Evolutionary conservation across 2,329 filamentous ascomycete species (phyloP), one percentile per base, ranked within the genome.

Genomic region (Diaporthe helianthi): DNA sequence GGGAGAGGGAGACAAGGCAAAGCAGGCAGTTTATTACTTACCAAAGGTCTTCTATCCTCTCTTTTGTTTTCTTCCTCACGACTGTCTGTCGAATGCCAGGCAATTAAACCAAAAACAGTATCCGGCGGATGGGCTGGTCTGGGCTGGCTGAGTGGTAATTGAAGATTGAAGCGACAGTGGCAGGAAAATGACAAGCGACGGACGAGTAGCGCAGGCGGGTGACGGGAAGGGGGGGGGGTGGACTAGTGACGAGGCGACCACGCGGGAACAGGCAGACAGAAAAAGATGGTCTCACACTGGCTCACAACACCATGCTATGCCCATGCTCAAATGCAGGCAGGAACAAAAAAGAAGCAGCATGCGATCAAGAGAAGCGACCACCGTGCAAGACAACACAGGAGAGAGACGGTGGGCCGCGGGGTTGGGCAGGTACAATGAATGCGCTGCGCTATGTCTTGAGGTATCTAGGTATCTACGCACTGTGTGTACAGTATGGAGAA

Each of bases 161-260:
- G 33, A 60, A 41, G 58, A 65, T 36, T 61, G 63, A 47, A 63
- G 38, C 33, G 49, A 61, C 54, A 54, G 53, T 41, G 46, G 12
- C 29, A 52, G n/a, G n/a, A 58, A 51, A 52, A 69, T 47, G 51
- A 64, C 60, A 60, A 44, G 55, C 64, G 49, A 67, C 60, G 19
- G 51, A 63, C 60, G 19, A 55, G 53, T 55, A 38, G 41, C 9
- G 15, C 38, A 38, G 33, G 38, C 53, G 53, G 53, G 36, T 55
- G 53, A 41, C 53, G 33, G 53, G 33, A 38, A 12, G 36, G 53
- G 51, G 26, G 49, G 52, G 44, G 44, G 41, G 5, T 49, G 60
- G 61, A 66, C 53, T 36, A 46, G 61, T 55, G 67, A 65, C 51
- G 60, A 55, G 64, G 67, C 61, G 67, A 31, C 67, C 47, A 63